These are phyloP conservation scores for Hylodesmum podocarpum DNA, from an alignment of 306 rosid species.

Conservation along the genomic window DNA sequence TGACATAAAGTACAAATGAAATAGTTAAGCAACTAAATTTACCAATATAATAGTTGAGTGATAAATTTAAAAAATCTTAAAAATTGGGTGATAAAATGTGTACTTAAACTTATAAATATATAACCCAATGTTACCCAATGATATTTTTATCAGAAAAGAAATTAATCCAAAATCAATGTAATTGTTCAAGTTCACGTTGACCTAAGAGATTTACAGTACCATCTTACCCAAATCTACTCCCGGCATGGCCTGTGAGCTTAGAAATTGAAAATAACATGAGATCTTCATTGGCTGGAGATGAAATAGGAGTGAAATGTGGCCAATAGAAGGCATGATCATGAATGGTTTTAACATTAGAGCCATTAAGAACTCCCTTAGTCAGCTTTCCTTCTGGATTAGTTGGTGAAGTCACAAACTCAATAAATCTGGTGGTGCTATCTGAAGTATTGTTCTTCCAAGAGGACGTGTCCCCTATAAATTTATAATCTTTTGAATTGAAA, in stretches of 20 bases:
- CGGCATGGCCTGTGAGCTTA: slow-evolving; percentile 62
- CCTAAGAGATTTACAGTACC: too few species aligned
- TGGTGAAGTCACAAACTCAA: slow-evolving; percentile 64
- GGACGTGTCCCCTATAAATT: slow-evolving; percentile 44
- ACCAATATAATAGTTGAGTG: too few species aligned
- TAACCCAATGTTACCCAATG: too few species aligned
- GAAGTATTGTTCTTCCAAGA: slow-evolving; percentile 26
- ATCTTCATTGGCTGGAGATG: slow-evolving; percentile 48
- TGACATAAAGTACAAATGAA: too few species aligned
- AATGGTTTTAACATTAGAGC: slow-evolving; percentile 38
- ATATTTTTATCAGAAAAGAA: too few species aligned
- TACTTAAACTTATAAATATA: too few species aligned
- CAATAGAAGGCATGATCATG: slow-evolving; percentile 49
- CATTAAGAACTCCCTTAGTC: slow-evolving; percentile 26
- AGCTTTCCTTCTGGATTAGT: slow-evolving; percentile 59
- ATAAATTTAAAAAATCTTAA: too few species aligned
- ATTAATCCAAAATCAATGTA: too few species aligned
- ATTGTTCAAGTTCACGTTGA: too few species aligned
- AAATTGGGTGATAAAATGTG: too few species aligned
- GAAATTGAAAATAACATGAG: slow-evolving; percentile 51
- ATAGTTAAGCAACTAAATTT: too few species aligned
- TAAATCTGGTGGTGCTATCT: not conserved
- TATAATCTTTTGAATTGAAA: slow-evolving; percentile 26
- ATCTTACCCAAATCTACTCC: slow-evolving; percentile 46
- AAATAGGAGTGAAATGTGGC: slow-evolving; percentile 60